Evolutionary conservation across 2,329 filamentous ascomycete species (phyloP).

Genomic region (Pyrenochaeta sp.): DNA sequence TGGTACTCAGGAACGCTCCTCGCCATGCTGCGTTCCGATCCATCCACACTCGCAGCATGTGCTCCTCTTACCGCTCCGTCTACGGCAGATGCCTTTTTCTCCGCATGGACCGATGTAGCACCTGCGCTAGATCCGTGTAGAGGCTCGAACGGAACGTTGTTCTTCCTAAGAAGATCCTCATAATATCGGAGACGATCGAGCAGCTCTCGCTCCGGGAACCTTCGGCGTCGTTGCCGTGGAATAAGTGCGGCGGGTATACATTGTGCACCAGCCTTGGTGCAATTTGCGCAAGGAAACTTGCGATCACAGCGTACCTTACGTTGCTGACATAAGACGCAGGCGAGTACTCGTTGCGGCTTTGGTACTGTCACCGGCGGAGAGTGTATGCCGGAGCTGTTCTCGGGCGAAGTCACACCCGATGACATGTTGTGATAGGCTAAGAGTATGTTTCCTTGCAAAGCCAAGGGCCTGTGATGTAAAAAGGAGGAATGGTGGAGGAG

Average conservation of each 20-base stretch:
- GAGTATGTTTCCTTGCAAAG: neutral
- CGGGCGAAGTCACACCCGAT: conserved; percentile 10
- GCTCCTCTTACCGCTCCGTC: neutral
- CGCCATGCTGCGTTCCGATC: conserved; percentile 8
- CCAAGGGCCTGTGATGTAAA: neutral
- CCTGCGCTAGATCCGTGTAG: conserved; percentile 52
- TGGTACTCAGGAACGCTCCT: neutral
- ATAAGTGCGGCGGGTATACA: conserved; percentile 54
- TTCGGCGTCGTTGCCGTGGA: conserved; percentile 66
- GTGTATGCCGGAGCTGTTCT: conserved; percentile 4
- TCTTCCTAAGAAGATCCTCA: conserved; percentile 70
- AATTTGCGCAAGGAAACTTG: conserved; percentile 47
- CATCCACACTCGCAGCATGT: neutral
- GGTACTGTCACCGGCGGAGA: conserved; percentile 9
- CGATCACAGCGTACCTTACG: conserved; percentile 52
- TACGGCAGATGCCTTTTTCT: neutral
- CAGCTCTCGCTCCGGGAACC: conserved; percentile 74
- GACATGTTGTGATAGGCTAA: conserved; percentile 14
- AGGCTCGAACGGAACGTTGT: conserved; percentile 74
- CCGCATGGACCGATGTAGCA: conserved; percentile 18
- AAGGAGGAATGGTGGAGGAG: neutral
- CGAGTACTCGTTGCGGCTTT: conserved; percentile 54
- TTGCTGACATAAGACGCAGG: conserved; percentile 76
- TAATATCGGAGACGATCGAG: conserved; percentile 74
- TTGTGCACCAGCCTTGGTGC: conserved; percentile 35